phyloP scores from a whole-genome alignment of 2,329 filamentous ascomycete species.

The Dactylellina leptospora region DNA sequence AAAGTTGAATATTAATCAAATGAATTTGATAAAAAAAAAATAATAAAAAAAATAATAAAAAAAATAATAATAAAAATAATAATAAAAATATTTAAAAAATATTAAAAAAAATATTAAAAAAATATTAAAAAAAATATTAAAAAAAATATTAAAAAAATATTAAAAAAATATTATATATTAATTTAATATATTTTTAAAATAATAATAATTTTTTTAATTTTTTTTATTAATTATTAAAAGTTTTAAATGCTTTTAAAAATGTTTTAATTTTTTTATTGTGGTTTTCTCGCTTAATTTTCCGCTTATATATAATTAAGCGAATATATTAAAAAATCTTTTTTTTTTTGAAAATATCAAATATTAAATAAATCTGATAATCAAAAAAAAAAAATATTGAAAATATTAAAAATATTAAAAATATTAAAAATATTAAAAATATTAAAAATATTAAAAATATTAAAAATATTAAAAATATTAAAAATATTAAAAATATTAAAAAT shows the following conservation, averaged over 20 bases:
- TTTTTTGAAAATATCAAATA: neutral
- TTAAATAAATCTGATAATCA: neutral
- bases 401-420: conserved; percentile 10
- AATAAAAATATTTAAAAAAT: neutral
- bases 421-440: too few species aligned
- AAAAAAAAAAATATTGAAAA: neutral
- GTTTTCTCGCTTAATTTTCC: neutral
- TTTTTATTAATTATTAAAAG: neutral
- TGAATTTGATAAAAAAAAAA: neutral
- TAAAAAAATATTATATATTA: neutral
- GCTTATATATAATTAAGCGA: neutral
- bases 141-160: neutral
- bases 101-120: too few species aligned
- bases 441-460: too few species aligned
- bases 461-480: too few species aligned
- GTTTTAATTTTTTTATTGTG: neutral
- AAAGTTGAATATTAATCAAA: neutral
- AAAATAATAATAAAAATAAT: too few species aligned
- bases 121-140: neutral
- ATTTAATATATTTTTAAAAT: neutral
- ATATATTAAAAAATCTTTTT: neutral
- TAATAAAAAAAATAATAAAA: too few species aligned
- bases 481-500: too few species aligned
- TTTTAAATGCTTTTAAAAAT: neutral
- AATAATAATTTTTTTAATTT: neutral